Conservation (phyloP, 164 flowering plant genomes). For the Vitis rupestris region DNA sequence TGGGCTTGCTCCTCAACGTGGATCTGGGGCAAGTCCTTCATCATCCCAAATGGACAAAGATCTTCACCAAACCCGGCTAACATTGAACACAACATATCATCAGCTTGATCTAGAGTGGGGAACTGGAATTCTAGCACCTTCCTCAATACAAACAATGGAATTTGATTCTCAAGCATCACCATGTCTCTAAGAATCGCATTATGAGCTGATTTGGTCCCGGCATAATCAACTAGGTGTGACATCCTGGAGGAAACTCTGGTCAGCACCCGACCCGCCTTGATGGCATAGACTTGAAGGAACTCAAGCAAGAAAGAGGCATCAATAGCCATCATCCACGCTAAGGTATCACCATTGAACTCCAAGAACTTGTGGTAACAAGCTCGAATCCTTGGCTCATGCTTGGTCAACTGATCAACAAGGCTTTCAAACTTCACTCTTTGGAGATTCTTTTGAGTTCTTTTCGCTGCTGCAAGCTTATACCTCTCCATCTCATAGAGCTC, state of each 20-base stretch:
- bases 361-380: constrained; percentile 29
- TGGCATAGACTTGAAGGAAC: constrained; percentile 30
- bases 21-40: constrained; percentile 6
- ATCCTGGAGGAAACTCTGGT: constrained; percentile 27
- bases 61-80: constrained; percentile 34
- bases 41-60: constrained; percentile 42
- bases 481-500: constrained; percentile 53
- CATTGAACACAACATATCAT: constrained; percentile 28
- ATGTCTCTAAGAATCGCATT: constrained; percentile 46
- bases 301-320: constrained; percentile 51
- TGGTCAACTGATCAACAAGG: constrained; percentile 29
- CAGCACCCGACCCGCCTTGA: constrained; percentile 20
- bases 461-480: constrained; percentile 44
- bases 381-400: constrained; percentile 28
- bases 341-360: constrained; percentile 15
- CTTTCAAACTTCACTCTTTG: constrained; percentile 20
- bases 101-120: constrained; percentile 27
- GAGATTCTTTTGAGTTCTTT: constrained; percentile 25
- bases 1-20: constrained; percentile 24
- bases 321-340: constrained; percentile 49
- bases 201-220: constrained; percentile 33
- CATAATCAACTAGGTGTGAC: constrained; percentile 33
- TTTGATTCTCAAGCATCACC: constrained; percentile 57
- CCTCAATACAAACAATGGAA: constrained; percentile 40
- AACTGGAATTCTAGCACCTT: constrained; percentile 32